phyloP scores from a whole-genome alignment of 495 filamentous ascomycete species.

The Letharia lupina region DNA sequence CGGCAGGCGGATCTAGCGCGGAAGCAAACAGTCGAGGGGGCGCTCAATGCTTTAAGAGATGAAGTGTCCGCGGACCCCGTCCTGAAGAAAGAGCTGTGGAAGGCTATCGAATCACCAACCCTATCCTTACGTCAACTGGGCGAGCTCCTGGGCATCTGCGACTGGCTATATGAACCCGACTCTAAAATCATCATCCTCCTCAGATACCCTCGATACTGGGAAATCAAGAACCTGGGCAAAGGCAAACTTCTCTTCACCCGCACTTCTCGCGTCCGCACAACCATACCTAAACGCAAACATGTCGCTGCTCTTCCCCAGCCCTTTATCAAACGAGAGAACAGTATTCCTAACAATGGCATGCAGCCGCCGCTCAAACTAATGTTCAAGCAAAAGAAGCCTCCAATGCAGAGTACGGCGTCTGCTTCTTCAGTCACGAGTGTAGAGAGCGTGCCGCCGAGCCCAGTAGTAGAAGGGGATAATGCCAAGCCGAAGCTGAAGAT shows the following conservation, averaged over 20 bases:
- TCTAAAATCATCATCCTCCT: conserved; percentile 54
- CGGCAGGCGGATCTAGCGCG: conserved; percentile 63
- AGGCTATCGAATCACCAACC: conserved; percentile 58
- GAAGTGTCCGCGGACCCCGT: conserved; percentile 55
- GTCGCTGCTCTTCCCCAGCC: conserved; percentile 18
- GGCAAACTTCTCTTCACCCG: conserved; percentile 24
- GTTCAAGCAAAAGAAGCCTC: conserved; percentile 16
- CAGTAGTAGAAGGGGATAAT: background rate
- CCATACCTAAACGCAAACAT: conserved; percentile 20
- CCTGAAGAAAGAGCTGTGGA: conserved; percentile 67
- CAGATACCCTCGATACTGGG: conserved; percentile 65
- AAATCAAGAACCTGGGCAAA: conserved; percentile 52
- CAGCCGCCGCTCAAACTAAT: conserved; percentile 16
- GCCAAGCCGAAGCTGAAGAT: conserved; percentile 11
- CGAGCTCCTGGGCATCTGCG: conserved; percentile 70
- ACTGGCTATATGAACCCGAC: conserved; percentile 59
- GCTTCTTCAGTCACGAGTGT: conserved; percentile 8
- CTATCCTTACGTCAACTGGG: conserved; percentile 63
- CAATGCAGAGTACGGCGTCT: conserved; percentile 1
- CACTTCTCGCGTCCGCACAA: conserved; percentile 13
- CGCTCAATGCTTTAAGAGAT: conserved; percentile 54
- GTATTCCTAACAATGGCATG: conserved; percentile 12
- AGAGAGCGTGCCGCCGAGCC: conserved; percentile 6
- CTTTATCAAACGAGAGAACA: conserved; percentile 21
- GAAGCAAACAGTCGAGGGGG: conserved; percentile 65